Base-by-base conservation (phyloP, 441 rosid genomes). In the Gossypium lobatum region DNA sequence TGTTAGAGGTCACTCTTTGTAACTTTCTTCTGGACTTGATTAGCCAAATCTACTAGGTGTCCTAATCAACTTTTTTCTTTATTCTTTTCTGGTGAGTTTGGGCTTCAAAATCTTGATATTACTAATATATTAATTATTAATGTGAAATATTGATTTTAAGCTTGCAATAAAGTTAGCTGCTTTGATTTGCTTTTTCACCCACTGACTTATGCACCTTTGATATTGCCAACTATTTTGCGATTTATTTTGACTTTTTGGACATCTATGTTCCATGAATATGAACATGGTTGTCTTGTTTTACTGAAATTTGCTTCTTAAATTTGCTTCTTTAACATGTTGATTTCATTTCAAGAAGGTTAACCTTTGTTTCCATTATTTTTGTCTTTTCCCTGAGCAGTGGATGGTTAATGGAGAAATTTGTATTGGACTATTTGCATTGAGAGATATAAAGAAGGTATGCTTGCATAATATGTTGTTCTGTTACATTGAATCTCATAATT, bases 341-440 rank as follows among this genome's bases (percentile, higher is more conserved):
- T 64, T 18, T 64, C 53, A 42, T 39, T 42, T 63, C 50, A 3
- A 63, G 50, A 63, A 63, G 48, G 7, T 48, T 67, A 67, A 67
- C 59, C 57, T 69, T 42, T 69, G 17, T 69, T 46, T 48, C 42
- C 68, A 9, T 60, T 72, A 28, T 10, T 58, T 45, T 59, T 48
- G 20, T 50, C 39, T 23, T 46, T 79, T 82, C 64, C 14, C 62
- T 73, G 82, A 70, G 80, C 97, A 96, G 99, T 96, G 98, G 99
- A 90, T 96, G 91, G 97, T 96, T 76, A 93, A 93, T 79, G 99
- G 99, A 80, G 99, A 96, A 86, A 93, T 96, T 76, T 96, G 98
- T 72, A 92, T 96, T 64, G 99, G 99, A 74, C 79, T 96, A 68
- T 96, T 96, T 86, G 96, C 99, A 25, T 72, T 92, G 77, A 86